Evolutionary conservation across 768 basidiomycete species (phyloP), one percentile per base, ranked within the genome.

Genomic region (Tubosaeta brunneosetosa): DNA sequence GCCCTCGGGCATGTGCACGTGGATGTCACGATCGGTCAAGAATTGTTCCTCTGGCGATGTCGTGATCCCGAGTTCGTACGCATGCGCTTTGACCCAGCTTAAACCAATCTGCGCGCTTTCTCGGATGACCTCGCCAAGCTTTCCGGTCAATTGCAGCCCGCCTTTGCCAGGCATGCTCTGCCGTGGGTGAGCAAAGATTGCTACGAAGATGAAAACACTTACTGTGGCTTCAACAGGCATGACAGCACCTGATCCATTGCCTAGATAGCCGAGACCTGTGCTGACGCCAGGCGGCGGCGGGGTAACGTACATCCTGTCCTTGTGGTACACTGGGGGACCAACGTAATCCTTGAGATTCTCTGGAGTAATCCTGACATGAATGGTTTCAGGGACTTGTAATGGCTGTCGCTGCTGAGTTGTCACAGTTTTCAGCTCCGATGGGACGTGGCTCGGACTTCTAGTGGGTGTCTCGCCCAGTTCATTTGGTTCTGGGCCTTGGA

Each of bases 161-260:
- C 95, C 95, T 67, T 95, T 95, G 3, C 97, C 97, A 25, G 95
- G 94, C 93, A 97, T 98, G 47, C 85, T 85, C 92, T 94, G 3
- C 11, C 10, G 10, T 14, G 4, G 6, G 36, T 55, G 12, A 55
- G 50, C 29, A 10, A 12, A 27, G 7, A 4, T 37, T 22, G 14
- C 7, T 9, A 17, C n/a, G 5, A 14, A 13, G 11, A 46, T 32
- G 41, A 16, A 44, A 32, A 7, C 16, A 77, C 84, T 61, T 55
- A 94, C 94, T 62, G 88, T 88, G 36, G 89, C 92, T 73, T 99
- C 97, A 27, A 99, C 84, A 17, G 94, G 94, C 93, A 98, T 95
- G 40, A 97, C 91, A 5, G 92, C 88, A 25, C 97, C 97, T 13
- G 88, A 89, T 1, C 97, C 97, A 67, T 98, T 98, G 1, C 95